Base-by-base conservation (phyloP, 257 asterid genomes). In the Ajuga chamaepitys region DNA sequence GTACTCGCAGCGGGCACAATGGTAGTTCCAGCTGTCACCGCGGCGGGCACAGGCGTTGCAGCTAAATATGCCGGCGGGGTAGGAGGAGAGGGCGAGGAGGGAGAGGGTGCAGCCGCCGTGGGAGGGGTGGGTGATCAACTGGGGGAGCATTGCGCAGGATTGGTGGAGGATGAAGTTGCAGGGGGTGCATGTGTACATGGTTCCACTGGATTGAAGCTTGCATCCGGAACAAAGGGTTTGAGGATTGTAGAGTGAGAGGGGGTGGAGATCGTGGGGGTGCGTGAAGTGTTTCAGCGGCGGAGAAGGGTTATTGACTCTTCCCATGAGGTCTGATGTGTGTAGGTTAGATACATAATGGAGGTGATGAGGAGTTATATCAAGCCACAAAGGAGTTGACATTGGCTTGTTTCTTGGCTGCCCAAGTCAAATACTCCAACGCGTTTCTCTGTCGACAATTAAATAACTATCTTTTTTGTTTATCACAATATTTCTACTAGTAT, bases 1-100 rank as follows among this genome's bases (percentile, higher is more conserved):
- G 66, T 48, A 85, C 37, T 76, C 75, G 54, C 93, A 87, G 9
- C 58, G 58, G 9, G 40, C 22, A 54, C 95, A 87, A 58, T 85
- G 88, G 79, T 81, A 85, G 79, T 84, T 80, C 81, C 86, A 87
- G 9, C 84, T 79, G 58, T 80, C 71, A 5, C 83, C 86, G 4
- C 57, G 67, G 66, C 50, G 74, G 72, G 59, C 32, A 71, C 95
- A 87, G 55, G 81, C 90, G 67, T 87, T 85, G 67, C 95, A 87
- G 75, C 67, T 78, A 83, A 82, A 87, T 0, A 13, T 13, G 3
- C 89, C 87, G 5, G 74, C 83, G 7, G 82, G 78, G 37, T 84
- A 82, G 57, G 77, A 16, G 58, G 87, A 32, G 30, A 18, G n/a
- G 0, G 85, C 42, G 59, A 77, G 76, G 75, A 86, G 88, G 48